Evolutionary conservation across 768 basidiomycete species (phyloP), one percentile per base, ranked within the genome.

Genomic region (Pisolithus tinctorius): DNA sequence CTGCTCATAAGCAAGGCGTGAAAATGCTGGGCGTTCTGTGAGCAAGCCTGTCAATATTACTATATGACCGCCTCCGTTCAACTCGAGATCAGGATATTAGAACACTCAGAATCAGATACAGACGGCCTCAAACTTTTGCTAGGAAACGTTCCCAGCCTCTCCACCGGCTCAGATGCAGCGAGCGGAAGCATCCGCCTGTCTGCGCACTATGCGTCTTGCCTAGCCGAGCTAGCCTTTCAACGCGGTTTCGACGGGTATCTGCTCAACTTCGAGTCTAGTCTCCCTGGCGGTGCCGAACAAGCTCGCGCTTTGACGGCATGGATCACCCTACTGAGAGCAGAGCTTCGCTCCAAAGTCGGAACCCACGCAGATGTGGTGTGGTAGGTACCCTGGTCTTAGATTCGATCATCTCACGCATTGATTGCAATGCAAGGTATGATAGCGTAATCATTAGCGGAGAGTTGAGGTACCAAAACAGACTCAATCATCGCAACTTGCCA

Each of bases 221-320:
- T 93, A 8, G 88, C 89, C 0, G 74, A 83, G 25, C 71, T 92
- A 1, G 89, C 89, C 2, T 60, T 70, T 30, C 80, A 88, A 56
- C 78, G 86, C 6, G 87, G 88, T 0, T 91, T 92, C 51, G 90
- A 92, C 56, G 90, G 90, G 0, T 93, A 88, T 60, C 71, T 93
- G 16, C 75, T 93, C 34, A 92, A 93, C 60, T 78, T 92, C 43
- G 90, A 92, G 60, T 79, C 71, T 38, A 67, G 71, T 3, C 67
- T 87, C 4, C 62, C 57, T 16, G 76, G 78, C 29, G 72, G 76
- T 0, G 55, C 70, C 4, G 76, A 82, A 48, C 85, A 89, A 53
- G 80, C 84, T 0, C 72, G 76, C 10, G 78, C 78, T 1, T 68
- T 91, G 10, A 71, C 81, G 1, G 78, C 75, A 1, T 92, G 89